Evolutionary conservation across 163 green algal genomes (phyloP).

Genomic region (Chloromonas sp.): DNA sequence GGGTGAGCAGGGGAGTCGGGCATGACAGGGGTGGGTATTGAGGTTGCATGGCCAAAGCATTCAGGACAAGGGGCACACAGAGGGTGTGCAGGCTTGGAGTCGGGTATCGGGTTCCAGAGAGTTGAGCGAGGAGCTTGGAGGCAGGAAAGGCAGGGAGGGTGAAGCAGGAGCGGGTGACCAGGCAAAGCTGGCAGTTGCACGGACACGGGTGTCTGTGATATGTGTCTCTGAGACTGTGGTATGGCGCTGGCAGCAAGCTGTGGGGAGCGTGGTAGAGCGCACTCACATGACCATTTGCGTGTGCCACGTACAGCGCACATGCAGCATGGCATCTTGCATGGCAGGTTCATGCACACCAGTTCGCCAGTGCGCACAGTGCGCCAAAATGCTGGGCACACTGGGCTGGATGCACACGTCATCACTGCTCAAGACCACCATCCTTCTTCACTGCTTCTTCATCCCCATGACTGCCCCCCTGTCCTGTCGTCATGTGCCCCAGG

Average conservation of each 20-base stretch:
- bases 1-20: conserved; percentile 13
- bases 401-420: neutral
- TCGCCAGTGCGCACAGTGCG: neutral
- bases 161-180: neutral
- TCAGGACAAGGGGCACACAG: no score
- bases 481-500: neutral
- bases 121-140: neutral
- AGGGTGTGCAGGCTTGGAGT: no score
- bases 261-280: neutral
- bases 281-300: no score
- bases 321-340: neutral
- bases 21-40: neutral
- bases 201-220: neutral
- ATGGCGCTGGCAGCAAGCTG: neutral
- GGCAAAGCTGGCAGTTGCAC: neutral
- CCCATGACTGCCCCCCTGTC: no score
- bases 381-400: conserved; percentile 19
- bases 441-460: no score
- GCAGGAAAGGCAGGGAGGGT: neutral
- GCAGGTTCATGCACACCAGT: neutral
- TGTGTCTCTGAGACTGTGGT: neutral
- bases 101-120: neutral
- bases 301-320: neutral
- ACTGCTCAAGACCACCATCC: no score
- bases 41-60: neutral